Conservation (phyloP, 257 asterid species). For the Nemophila menziesii region DNA sequence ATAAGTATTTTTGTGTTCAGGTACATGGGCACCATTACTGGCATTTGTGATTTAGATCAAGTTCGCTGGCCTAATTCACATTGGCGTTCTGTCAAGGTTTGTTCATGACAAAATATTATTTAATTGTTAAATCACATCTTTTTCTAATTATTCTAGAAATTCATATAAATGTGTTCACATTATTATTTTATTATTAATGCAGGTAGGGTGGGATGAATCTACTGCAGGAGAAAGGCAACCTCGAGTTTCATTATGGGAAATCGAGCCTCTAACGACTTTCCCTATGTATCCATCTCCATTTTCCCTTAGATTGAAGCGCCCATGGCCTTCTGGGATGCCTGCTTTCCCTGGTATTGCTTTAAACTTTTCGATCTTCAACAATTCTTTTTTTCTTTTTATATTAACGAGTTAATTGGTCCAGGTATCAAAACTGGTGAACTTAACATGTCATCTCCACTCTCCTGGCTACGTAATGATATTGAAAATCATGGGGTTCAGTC, state of each 20-base stretch:
- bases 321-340: constrained; percentile 80
- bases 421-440: constrained; percentile 52
- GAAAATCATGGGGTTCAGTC: constrained; percentile 55
- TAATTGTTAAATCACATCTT: constrained; percentile 1
- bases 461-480: constrained; percentile 66
- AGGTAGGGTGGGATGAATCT: constrained; percentile 99
- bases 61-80: too few species aligned
- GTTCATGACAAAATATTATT: too few species aligned
- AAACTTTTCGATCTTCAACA: not conserved
- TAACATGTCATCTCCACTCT: constrained; percentile 44
- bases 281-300: constrained; percentile 92
- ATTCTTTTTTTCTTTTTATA: not conserved
- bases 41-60: too few species aligned
- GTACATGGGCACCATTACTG: too few species aligned
- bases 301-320: constrained; percentile 78
- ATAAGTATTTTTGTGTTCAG: too few species aligned
- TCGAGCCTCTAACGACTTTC: constrained; percentile 76
- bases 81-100: too few species aligned
- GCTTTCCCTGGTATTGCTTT: constrained; percentile 44
- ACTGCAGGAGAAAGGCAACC: constrained; percentile 97
- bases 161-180: too few species aligned
- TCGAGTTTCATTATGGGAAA: constrained; percentile 88
- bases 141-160: constrained; percentile 8
- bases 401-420: constrained; percentile 15
- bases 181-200: constrained; percentile 14